Conservation (phyloP, 768 basidiomycete genomes). For the Lactarius trivialis region DNA sequence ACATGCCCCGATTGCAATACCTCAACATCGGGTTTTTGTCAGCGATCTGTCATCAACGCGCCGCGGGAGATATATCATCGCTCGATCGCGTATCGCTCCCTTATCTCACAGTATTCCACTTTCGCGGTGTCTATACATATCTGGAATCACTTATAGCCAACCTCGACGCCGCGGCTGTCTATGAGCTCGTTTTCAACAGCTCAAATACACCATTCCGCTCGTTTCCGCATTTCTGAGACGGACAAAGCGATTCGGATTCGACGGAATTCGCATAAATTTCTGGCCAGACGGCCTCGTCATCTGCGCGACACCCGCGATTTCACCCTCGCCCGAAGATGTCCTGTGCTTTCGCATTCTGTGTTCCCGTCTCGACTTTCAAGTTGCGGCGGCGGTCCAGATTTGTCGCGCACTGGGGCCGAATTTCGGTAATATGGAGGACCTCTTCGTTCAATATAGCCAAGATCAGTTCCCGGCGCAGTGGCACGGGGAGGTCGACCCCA, state of each 20-base stretch:
- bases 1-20: neutral
- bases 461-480: neutral
- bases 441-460: neutral
- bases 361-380: neutral
- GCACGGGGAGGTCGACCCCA: neutral
- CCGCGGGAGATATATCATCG: neutral
- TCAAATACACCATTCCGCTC: neutral
- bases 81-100: neutral
- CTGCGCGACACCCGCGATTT: neutral
- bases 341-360: neutral
- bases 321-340: neutral
- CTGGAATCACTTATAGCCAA: neutral
- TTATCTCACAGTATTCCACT: neutral
- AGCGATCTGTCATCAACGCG: neutral
- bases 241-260: neutral
- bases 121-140: neutral
- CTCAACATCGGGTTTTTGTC: conserved; percentile 4
- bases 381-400: neutral
- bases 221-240: neutral
- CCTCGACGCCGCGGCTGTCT: neutral
- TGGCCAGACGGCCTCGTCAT: neutral
- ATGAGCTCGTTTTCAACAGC: neutral
- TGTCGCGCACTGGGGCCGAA: neutral
- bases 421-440: neutral
- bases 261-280: neutral